Evolutionary conservation across 495 filamentous ascomycete genomes (phyloP), one percentile per base, ranked within the genome.

Genomic region (Lineolata rhizophorae): DNA sequence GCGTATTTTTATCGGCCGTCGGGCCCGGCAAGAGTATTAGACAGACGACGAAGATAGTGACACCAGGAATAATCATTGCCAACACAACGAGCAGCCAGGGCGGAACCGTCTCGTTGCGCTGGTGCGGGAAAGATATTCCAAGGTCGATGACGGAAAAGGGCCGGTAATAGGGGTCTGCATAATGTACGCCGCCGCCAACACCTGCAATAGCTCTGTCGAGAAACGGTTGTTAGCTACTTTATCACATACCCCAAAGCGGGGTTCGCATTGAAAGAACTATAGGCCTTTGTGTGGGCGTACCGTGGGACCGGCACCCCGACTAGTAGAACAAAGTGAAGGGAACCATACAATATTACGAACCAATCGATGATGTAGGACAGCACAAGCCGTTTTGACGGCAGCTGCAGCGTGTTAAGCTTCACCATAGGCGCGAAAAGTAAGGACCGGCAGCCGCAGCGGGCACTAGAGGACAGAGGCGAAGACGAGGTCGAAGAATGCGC

Each of bases 81-180:
- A 62, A 54, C 1, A 70, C 37, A 15, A 67, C 29, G 11, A 76
- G 47, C 6, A 65, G 50, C 16, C 34, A 38, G 5, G 51, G 61
- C 3, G 62, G 52, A 10, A 78, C 60, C n/a, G 61, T 73, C 25
- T 73, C 63, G 6, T 62, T 36, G 2, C 49, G 40, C 14, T 47
- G 51, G 39, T 58, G 58, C 0, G 72, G 73, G 39, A 56, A 72
- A 24, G 67, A 63, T 38, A 77, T 72, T 18, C 38, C 48, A 0
- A 60, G 50, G 44, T 77, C 64, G 21, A 55, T 46, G 2, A 72
- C 52, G 18, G 60, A 58, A 36, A 58, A 58, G 1, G 51, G 52
- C 17, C 49, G 35, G 27, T 50, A 36, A 39, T 45, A 47, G 3
- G 53, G 53, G 15, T 27, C 38, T 6, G 51, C 37, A 26, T 13